Percentiles rank a stretch among this genome's conserved stretches.
Conservation (phyloP, 1,139 yeast species). For the Candida tetrigidarum region DNA sequence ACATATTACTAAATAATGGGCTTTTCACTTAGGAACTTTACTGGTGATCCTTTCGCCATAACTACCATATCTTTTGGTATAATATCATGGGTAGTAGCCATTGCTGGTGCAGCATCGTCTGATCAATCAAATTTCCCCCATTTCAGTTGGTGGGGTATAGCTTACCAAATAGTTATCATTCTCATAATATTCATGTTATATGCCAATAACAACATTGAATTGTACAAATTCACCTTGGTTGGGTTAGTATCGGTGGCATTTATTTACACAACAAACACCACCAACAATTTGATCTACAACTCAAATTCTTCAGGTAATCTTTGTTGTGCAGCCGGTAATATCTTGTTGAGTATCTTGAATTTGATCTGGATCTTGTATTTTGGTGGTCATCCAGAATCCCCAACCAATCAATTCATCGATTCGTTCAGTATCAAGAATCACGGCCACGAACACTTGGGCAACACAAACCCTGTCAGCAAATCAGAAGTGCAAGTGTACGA, state of each 20-base stretch:
- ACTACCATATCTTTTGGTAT: constrained; percentile 65
- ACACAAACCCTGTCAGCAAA: constrained; percentile 10
- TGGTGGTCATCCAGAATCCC: constrained; percentile 81
- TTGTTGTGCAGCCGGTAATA: constrained; percentile 94
- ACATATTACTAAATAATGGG: constrained; percentile 29
- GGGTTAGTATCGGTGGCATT: constrained; percentile 68
- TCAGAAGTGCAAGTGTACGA: constrained; percentile 19
- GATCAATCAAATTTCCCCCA: constrained; percentile 61
- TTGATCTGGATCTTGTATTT: constrained; percentile 83
- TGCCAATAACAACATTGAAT: constrained; percentile 68
- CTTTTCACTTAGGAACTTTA: constrained; percentile 52
- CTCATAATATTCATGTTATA: constrained; percentile 60
- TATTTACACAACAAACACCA: constrained; percentile 80
- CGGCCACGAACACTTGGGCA: constrained; percentile 25
- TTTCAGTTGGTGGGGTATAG: constrained; percentile 98
- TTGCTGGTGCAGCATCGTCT: constrained; percentile 83
- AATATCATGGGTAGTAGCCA: constrained; percentile 80
- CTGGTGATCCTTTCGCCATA: constrained; percentile 73
- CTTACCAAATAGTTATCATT: constrained; percentile 70
- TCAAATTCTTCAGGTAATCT: constrained; percentile 63
- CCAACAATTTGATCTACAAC: constrained; percentile 77
- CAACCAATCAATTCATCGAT: constrained; percentile 83
- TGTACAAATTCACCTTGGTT: constrained; percentile 67
- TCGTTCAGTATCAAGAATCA: constrained; percentile 55
- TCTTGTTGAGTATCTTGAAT: constrained; percentile 79